Conservation (phyloP, 768 basidiomycete genomes). For the Boletellus emodensis region DNA sequence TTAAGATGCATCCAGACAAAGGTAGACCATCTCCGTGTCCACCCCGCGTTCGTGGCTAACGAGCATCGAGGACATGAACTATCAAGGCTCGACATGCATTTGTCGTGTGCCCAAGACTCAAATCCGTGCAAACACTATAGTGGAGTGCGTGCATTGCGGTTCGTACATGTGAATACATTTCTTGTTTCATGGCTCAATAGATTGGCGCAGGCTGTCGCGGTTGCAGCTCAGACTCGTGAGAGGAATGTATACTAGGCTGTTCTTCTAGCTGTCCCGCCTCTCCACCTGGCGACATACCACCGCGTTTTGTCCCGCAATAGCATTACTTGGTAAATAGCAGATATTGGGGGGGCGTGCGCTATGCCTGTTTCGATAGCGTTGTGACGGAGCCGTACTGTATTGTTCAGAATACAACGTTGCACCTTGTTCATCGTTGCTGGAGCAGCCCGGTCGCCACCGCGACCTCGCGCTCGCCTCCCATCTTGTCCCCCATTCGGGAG, state of each 20-base stretch:
- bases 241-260: background rate
- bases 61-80: slow-evolving; percentile 87
- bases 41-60: slow-evolving; percentile 9
- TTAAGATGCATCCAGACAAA: slow-evolving; percentile 93
- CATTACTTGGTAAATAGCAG: background rate
- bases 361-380: background rate
- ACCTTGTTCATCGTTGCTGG: slow-evolving; percentile 16
- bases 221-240: slow-evolving; percentile 82
- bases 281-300: background rate
- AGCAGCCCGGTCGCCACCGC: slow-evolving; percentile 17
- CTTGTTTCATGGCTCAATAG: slow-evolving; percentile 8
- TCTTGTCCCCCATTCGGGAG: slow-evolving; percentile 24
- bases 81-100: slow-evolving; percentile 96
- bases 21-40: slow-evolving; percentile 37
- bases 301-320: background rate
- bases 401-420: slow-evolving; percentile 17
- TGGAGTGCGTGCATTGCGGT: slow-evolving; percentile 98
- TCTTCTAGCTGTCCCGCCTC: background rate
- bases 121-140: slow-evolving; percentile 82
- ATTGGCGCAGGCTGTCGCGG: slow-evolving; percentile 71
- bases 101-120: slow-evolving; percentile 96
- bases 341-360: too few relatives aligned
- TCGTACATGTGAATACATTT: slow-evolving; percentile 30
- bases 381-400: background rate
- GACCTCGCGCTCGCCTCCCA: slow-evolving; percentile 9